These are phyloP conservation scores for Gracilaria domingensis DNA, from an alignment of 23 red algal genomes.

Conservation along the genomic window DNA sequence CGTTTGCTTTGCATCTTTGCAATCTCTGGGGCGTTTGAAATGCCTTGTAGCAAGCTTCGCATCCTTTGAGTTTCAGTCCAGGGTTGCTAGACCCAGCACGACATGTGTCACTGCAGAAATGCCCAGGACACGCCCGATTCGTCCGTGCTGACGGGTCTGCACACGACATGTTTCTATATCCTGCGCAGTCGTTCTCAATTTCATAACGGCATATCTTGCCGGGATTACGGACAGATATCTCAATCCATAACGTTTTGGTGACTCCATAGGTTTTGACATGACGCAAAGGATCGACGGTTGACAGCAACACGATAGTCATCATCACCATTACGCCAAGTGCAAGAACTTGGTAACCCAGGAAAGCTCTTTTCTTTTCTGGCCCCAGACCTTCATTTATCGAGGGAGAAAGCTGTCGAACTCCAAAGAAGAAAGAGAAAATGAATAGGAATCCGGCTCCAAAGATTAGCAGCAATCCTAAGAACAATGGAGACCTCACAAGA, in stretches of 20 bases:
- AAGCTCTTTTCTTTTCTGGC: slow-evolving; percentile 37
- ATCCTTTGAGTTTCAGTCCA: slow-evolving; percentile 32
- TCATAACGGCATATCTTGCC: slow-evolving; percentile 55
- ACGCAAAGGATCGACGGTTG: slow-evolving; percentile 36
- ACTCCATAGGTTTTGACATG: slow-evolving; percentile 43
- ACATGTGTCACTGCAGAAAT: slow-evolving; percentile 62
- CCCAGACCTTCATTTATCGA: slow-evolving; percentile 54
- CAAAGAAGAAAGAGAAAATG: slow-evolving; percentile 38
- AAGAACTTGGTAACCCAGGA: slow-evolving; percentile 48
- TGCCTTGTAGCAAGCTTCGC: slow-evolving; percentile 36
- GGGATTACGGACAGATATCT: slow-evolving; percentile 47
- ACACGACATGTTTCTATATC: slow-evolving; percentile 44
- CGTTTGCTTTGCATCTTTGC: slow-evolving; percentile 36
- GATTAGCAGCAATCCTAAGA: slow-evolving; percentile 25
- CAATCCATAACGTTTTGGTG: slow-evolving; percentile 41
- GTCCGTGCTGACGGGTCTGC: slow-evolving; percentile 20
- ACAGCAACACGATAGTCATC: slow-evolving; percentile 48
- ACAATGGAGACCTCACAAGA: neutral
- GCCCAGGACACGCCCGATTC: slow-evolving; percentile 52
- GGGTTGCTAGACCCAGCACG: slow-evolving; percentile 7
- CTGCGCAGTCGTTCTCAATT: slow-evolving; percentile 59
- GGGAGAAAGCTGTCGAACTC: slow-evolving; percentile 49
- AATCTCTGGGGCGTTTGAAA: neutral
- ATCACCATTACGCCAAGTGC: slow-evolving; percentile 19
- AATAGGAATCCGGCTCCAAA: slow-evolving; percentile 34